These are phyloP conservation scores for Setomelanomma holmii DNA, from an alignment of 2,329 filamentous ascomycete species.

Conservation along the genomic window DNA sequence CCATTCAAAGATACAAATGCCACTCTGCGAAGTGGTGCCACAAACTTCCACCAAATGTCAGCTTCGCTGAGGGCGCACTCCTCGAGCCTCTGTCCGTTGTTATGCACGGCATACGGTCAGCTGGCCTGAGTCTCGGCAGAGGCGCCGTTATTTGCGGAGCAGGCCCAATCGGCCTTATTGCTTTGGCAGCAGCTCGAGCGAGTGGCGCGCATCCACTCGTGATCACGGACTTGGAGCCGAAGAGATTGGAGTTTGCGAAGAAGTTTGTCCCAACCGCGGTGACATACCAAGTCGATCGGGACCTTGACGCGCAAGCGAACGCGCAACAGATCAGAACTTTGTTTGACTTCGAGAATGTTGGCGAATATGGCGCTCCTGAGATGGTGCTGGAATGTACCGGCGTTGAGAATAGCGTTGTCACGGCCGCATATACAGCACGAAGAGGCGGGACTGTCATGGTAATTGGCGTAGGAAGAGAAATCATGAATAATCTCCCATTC, in stretches of 20 bases:
- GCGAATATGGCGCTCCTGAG: slow-evolving; percentile 65
- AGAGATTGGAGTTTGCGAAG: slow-evolving; percentile 64
- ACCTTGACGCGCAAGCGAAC: slow-evolving; percentile 57
- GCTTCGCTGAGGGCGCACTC: slow-evolving; percentile 66
- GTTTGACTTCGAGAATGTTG: slow-evolving; percentile 53
- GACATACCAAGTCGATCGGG: slow-evolving; percentile 62
- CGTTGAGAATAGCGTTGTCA: slow-evolving; percentile 68
- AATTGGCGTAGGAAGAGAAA: slow-evolving; percentile 67
- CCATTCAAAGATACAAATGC: slow-evolving; percentile 67
- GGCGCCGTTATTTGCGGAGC: slow-evolving; percentile 64
- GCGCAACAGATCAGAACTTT: slow-evolving; percentile 61
- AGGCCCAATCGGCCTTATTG: slow-evolving; percentile 69
- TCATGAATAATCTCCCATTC: slow-evolving; percentile 71
- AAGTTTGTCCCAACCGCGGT: slow-evolving; percentile 62
- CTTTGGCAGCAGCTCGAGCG: slow-evolving; percentile 66
- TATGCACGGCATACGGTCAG: slow-evolving; percentile 65
- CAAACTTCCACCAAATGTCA: slow-evolving; percentile 62
- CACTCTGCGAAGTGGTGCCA: slow-evolving; percentile 65
- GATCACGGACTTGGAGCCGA: slow-evolving; percentile 67
- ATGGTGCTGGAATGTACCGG: slow-evolving; percentile 71
- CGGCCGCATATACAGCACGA: slow-evolving; percentile 64
- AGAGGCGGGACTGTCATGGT: slow-evolving; percentile 68
- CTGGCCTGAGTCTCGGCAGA: slow-evolving; percentile 62
- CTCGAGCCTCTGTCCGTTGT: slow-evolving; percentile 71
- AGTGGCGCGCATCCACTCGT: slow-evolving; percentile 70